Conservation (phyloP, 768 basidiomycete species). For the Boletus rufocinnamomeus region DNA sequence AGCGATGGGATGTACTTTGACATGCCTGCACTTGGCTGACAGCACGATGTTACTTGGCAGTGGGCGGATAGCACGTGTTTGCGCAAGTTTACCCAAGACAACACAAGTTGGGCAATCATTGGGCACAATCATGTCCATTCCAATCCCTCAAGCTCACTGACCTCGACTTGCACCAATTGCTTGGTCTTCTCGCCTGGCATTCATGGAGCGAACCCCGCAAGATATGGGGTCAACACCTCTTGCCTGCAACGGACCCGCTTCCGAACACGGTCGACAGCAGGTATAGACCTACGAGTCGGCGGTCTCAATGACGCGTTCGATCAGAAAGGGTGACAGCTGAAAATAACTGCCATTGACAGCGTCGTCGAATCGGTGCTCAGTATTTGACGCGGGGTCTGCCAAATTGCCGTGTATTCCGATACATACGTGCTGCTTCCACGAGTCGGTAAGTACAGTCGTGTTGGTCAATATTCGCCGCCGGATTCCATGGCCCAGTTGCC, state of each 20-base stretch:
- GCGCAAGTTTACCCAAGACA: conserved; percentile 14
- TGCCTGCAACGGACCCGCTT: not conserved
- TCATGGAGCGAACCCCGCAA: not conserved
- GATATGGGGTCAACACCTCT: not conserved
- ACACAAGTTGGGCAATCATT: no score
- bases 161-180: not conserved
- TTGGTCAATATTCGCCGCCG: not conserved
- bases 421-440: not conserved
- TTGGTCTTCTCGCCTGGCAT: not conserved
- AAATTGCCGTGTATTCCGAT: not conserved
- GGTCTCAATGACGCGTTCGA: not conserved
- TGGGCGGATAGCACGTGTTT: conserved; percentile 11
- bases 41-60: not conserved
- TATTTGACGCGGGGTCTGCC: not conserved
- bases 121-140: no score
- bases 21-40: conserved; percentile 27
- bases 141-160: not conserved
- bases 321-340: not conserved
- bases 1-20: conserved; percentile 44
- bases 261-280: not conserved
- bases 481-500: not conserved
- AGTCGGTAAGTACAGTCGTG: not conserved
- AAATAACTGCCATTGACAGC: not conserved
- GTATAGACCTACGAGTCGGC: not conserved
- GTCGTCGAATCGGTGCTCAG: not conserved